These are phyloP conservation scores for Saccharomyces hybrid DNA, from an alignment of 1,139 yeast genomes.

Conservation along the genomic window DNA sequence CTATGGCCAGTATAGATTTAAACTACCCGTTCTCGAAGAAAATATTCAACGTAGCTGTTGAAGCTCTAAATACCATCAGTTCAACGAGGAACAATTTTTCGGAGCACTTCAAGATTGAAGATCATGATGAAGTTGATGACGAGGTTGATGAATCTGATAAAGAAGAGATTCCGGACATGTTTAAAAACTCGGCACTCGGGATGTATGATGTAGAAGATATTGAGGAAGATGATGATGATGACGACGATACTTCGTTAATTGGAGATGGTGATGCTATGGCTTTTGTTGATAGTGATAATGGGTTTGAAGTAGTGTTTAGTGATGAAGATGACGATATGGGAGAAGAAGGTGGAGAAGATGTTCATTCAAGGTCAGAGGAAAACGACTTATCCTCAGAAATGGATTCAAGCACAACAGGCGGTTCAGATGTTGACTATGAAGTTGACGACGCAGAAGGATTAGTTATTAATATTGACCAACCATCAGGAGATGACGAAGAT, in stretches of 20 bases:
- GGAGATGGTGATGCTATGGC: slow-evolving; percentile 35
- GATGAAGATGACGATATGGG: slow-evolving; percentile 31
- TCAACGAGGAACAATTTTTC: slow-evolving; percentile 52
- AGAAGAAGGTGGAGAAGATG: slow-evolving; percentile 21
- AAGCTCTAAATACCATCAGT: slow-evolving; percentile 57
- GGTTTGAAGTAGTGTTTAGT: slow-evolving; percentile 38
- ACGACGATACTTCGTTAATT: slow-evolving; percentile 34
- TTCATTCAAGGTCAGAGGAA: slow-evolving; percentile 6
- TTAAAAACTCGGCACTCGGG: slow-evolving; percentile 82
- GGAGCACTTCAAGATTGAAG: slow-evolving; percentile 47
- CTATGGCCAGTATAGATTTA: slow-evolving; percentile 59
- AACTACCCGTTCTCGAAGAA: slow-evolving; percentile 60
- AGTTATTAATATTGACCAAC: slow-evolving; percentile 7
- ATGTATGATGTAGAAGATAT: slow-evolving; percentile 83
- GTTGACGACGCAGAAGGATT: slow-evolving; percentile 16
- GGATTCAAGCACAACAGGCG: slow-evolving; percentile 6
- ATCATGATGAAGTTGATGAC: slow-evolving; percentile 57
- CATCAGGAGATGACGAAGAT: slow-evolving; percentile 2
- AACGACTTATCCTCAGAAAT: background rate
- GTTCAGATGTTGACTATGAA: slow-evolving; percentile 21
- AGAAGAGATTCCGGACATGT: slow-evolving; percentile 77
- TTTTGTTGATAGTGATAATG: slow-evolving; percentile 34
- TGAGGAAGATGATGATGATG: slow-evolving; percentile 53
- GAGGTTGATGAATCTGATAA: slow-evolving; percentile 51
- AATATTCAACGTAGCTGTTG: slow-evolving; percentile 50